phyloP scores from a whole-genome alignment of 148 eudicot genomes.

The Polygonum maritimum region DNA sequence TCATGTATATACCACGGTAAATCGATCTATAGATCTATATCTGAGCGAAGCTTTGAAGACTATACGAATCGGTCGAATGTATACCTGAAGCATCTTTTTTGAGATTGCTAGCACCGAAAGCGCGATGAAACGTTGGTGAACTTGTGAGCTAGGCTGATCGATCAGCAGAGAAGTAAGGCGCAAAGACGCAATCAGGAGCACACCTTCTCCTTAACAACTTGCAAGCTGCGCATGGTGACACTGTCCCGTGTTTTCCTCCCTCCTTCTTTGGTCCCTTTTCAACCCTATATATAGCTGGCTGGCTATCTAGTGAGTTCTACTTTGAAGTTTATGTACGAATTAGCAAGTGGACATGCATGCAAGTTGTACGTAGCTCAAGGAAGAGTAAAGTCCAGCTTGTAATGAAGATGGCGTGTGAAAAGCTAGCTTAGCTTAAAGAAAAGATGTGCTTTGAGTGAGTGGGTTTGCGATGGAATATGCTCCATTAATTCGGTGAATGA shows the following conservation, averaged over 20 bases:
- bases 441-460: background rate
- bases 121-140: constrained; percentile 52
- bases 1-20: no score
- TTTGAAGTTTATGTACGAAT: background rate
- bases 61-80: background rate
- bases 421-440: background rate
- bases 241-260: constrained; percentile 11
- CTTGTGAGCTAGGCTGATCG: constrained; percentile 34
- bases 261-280: constrained; percentile 1
- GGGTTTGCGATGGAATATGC: background rate
- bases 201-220: constrained; percentile 49
- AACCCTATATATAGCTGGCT: background rate
- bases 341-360: background rate
- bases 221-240: constrained; percentile 56
- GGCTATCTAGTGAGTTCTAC: background rate
- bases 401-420: background rate
- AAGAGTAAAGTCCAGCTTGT: background rate
- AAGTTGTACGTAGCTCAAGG: background rate
- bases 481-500: no score
- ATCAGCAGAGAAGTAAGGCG: constrained; percentile 56
- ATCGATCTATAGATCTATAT: no score
- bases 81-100: constrained; percentile 20
- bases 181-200: constrained; percentile 45
- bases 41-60: background rate
- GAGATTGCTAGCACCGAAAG: constrained; percentile 63